phyloP scores from a whole-genome alignment of 176 grass and related monocot species.

The Lolium rigidum region DNA sequence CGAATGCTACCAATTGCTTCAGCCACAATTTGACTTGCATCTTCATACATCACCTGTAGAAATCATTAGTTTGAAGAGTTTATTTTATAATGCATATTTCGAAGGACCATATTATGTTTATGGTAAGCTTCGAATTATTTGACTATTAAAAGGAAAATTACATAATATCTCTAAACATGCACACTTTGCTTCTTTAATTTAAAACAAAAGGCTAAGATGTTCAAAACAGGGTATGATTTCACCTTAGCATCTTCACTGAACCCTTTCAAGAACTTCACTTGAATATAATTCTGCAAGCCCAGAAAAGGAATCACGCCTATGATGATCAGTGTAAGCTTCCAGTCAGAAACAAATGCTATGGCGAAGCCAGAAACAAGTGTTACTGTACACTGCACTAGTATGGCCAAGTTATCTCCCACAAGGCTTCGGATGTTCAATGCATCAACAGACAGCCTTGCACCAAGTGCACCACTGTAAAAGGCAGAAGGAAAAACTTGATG shows the following conservation, averaged over 20 bases:
- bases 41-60: slow-evolving; percentile 63
- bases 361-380: slow-evolving; percentile 58
- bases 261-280: slow-evolving; percentile 76
- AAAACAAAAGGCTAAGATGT: neutral
- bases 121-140: slow-evolving; percentile 16
- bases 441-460: slow-evolving; percentile 62
- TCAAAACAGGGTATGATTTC: slow-evolving; percentile 10
- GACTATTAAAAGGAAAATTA: neutral
- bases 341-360: slow-evolving; percentile 68
- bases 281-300: slow-evolving; percentile 69
- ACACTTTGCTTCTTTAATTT: neutral
- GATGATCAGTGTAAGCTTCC: slow-evolving; percentile 68
- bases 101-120: neutral
- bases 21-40: slow-evolving; percentile 65
- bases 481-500: slow-evolving; percentile 39
- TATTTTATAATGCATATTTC: slow-evolving; percentile 10
- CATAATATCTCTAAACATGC: neutral
- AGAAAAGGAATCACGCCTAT: slow-evolving; percentile 65
- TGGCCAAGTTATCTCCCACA: slow-evolving; percentile 66
- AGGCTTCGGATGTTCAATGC: slow-evolving; percentile 62
- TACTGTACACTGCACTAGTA: slow-evolving; percentile 58
- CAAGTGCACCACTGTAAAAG: slow-evolving; percentile 62
- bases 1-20: slow-evolving; percentile 59
- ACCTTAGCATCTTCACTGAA: slow-evolving; percentile 86
- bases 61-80: neutral